phyloP scores from a whole-genome alignment of 1,284 basidiomycete species.

The Cryptococcus sp. region DNA sequence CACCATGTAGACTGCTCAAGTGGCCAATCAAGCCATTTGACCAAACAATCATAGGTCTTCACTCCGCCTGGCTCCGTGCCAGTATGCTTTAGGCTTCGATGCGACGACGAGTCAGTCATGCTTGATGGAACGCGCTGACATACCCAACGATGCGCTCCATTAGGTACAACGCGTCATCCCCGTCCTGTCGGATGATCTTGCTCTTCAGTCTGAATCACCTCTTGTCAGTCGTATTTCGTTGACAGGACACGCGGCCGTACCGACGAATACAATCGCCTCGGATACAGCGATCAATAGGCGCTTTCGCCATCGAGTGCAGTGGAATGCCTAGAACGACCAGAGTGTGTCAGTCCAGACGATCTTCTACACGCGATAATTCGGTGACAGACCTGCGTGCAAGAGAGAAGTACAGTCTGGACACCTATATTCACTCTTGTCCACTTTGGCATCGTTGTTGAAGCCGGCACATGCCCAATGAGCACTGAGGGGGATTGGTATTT shows the following conservation, averaged over 20 bases:
- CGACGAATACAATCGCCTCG: background rate
- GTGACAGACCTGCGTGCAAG: background rate
- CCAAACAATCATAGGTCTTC: no score
- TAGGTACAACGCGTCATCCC: background rate
- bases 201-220: background rate
- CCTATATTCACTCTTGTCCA: constrained; percentile 4
- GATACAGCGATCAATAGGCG: background rate
- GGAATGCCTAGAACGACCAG: background rate
- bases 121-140: background rate
- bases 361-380: background rate
- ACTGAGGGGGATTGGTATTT: background rate
- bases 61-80: no score
- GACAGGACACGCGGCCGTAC: background rate
- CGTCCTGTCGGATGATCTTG: background rate
- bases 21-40: no score
- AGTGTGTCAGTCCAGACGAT: background rate
- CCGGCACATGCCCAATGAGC: constrained; percentile 27
- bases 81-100: no score
- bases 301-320: background rate
- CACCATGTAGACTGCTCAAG: no score
- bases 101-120: no score
- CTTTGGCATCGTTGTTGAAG: constrained; percentile 3
- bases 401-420: constrained; percentile 19
- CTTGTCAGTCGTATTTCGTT: background rate
- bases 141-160: background rate